These are phyloP conservation scores for Meredithiella fracta DNA, from an alignment of 2,329 filamentous ascomycete genomes.

Conservation along the genomic window DNA sequence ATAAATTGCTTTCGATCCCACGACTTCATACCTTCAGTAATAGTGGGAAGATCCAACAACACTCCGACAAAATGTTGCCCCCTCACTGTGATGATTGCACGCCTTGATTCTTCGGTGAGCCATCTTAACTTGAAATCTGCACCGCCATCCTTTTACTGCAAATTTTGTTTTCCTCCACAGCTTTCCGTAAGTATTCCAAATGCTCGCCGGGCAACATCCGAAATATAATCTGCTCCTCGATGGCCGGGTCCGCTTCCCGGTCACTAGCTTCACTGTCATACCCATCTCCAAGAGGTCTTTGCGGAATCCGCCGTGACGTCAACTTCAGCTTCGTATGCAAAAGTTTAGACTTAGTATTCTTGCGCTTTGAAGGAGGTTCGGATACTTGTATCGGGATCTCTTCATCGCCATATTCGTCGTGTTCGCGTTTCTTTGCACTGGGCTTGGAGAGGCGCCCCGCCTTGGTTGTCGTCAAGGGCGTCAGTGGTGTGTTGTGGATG, in stretches of 20 bases:
- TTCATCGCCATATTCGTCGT: conserved; percentile 37
- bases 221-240: conserved; percentile 78
- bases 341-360: conserved; percentile 18
- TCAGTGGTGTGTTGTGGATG: conserved; percentile 14
- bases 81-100: conserved; percentile 55
- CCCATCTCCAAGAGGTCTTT: conserved; percentile 63
- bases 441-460: conserved; percentile 43
- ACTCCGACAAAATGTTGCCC: conserved; percentile 59
- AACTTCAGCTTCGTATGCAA: conserved; percentile 32
- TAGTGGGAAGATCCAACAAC: conserved; percentile 69
- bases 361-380: conserved; percentile 27
- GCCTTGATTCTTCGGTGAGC: conserved; percentile 54
- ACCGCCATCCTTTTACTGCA: conserved; percentile 50
- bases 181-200: conserved; percentile 63
- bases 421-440: conserved; percentile 44
- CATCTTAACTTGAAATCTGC: conserved; percentile 71
- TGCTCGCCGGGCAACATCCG: conserved; percentile 78
- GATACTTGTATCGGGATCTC: conserved; percentile 24
- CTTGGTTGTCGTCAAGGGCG: conserved; percentile 35
- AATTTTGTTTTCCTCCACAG: conserved; percentile 61
- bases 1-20: conserved; percentile 81
- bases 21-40: conserved; percentile 82
- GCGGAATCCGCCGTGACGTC: conserved; percentile 38
- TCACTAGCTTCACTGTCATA: conserved; percentile 96
- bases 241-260: conserved; percentile 67